Evolutionary conservation across 2,329 filamentous ascomycete species (phyloP).

Genomic region (Tothia fuscella): DNA sequence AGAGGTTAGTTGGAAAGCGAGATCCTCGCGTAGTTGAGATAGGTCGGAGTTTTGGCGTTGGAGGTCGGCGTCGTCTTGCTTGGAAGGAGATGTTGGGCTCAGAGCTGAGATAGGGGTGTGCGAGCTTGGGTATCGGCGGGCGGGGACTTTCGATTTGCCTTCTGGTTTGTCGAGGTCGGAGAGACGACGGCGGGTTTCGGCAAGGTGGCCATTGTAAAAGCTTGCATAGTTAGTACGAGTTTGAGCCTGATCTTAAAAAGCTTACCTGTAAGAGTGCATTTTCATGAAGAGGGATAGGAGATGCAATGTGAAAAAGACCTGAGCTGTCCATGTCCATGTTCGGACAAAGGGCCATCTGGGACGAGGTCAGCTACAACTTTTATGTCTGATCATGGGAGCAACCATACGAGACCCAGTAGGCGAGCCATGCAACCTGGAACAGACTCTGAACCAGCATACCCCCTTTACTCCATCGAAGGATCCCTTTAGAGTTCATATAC

Average conservation of each 20-base stretch:
- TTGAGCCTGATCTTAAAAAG: background rate
- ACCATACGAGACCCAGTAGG: slow-evolving; percentile 64
- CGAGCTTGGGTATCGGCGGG: slow-evolving; percentile 57
- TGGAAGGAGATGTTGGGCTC: too few species aligned
- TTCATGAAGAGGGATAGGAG: slow-evolving; percentile 93
- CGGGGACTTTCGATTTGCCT: slow-evolving; percentile 55
- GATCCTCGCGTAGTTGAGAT: slow-evolving; percentile 63
- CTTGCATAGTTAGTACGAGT: slow-evolving; percentile 12
- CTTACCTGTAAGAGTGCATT: slow-evolving; percentile 81
- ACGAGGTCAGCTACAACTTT: too few species aligned
- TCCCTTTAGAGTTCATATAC: slow-evolving; percentile 44
- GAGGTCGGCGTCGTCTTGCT: slow-evolving; percentile 31
- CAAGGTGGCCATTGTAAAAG: slow-evolving; percentile 94
- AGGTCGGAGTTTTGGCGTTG: slow-evolving; percentile 36
- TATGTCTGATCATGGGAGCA: too few species aligned
- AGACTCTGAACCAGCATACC: slow-evolving; percentile 77
- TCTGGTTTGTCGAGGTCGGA: slow-evolving; percentile 66
- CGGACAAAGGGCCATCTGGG: slow-evolving; percentile 72
- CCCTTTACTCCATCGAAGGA: slow-evolving; percentile 59
- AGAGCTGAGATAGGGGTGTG: slow-evolving; percentile 42
- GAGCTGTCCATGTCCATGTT: slow-evolving; percentile 92
- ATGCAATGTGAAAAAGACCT: slow-evolving; percentile 89
- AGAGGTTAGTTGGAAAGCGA: slow-evolving; percentile 83
- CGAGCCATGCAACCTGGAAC: slow-evolving; percentile 68
- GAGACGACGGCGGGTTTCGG: slow-evolving; percentile 72